These are phyloP conservation scores for Pseudognaphalium luteoalbum DNA, from an alignment of 129 eudicot species.

Conservation along the genomic window DNA sequence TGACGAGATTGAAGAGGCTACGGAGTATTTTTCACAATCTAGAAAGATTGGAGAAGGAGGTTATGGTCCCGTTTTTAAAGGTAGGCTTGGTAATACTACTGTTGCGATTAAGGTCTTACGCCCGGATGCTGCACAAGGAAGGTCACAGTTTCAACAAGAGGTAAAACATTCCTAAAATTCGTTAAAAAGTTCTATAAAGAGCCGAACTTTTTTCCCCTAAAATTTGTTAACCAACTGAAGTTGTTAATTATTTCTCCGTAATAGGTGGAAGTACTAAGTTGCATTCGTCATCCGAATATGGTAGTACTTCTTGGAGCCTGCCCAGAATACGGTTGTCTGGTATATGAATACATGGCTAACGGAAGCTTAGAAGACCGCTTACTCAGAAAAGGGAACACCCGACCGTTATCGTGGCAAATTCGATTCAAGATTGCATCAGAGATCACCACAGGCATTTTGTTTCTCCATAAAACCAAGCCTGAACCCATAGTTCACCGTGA, in stretches of 20 bases:
- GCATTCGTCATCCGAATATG: constrained; percentile 77
- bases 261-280: constrained; percentile 67
- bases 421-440: constrained; percentile 68
- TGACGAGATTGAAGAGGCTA: constrained; percentile 60
- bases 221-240: too few relatives aligned
- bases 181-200: neutral
- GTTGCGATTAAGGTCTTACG: constrained; percentile 66
- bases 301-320: constrained; percentile 68
- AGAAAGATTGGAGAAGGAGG: constrained; percentile 68
- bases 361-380: constrained; percentile 73
- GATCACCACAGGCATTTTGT: constrained; percentile 57
- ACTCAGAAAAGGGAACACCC: constrained; percentile 43
- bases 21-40: constrained; percentile 41
- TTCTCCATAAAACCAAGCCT: constrained; percentile 72
- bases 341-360: constrained; percentile 61
- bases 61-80: constrained; percentile 62
- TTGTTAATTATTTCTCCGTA: neutral
- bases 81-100: constrained; percentile 43
- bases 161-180: constrained; percentile 17
- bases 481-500: constrained; percentile 75
- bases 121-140: constrained; percentile 68
- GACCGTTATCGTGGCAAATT: constrained; percentile 53
- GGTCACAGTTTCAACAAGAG: constrained; percentile 65
- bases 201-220: neutral
- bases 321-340: constrained; percentile 64